Evolutionary conservation across 2,329 filamentous ascomycete species (phyloP).

Genomic region (Epichloe glyceriae): DNA sequence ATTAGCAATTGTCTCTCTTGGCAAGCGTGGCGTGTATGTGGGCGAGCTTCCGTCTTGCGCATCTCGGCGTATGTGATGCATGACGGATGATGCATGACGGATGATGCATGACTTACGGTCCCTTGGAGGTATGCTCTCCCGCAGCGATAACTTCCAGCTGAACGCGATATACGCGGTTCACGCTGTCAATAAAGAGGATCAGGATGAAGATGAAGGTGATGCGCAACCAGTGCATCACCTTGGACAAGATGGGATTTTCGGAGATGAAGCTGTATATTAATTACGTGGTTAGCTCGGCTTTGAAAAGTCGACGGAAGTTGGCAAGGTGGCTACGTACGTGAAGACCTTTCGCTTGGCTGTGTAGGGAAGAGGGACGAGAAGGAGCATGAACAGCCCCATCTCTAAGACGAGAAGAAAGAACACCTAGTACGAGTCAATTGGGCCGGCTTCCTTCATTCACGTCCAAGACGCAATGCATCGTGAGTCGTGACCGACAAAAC

Average conservation of each 20-base stretch:
- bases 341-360: slow-evolving; percentile 75
- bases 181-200: slow-evolving; percentile 94
- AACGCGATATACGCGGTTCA: slow-evolving; percentile 90
- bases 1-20: background rate
- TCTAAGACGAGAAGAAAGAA: slow-evolving; percentile 72
- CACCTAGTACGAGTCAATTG: slow-evolving; percentile 41
- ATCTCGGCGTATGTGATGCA: too few relatives aligned
- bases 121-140: slow-evolving; percentile 38
- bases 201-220: slow-evolving; percentile 99
- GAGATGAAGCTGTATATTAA: slow-evolving; percentile 65
- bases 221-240: slow-evolving; percentile 95
- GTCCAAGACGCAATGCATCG: too few relatives aligned
- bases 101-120: slow-evolving; percentile 28
- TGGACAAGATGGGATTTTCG: slow-evolving; percentile 70
- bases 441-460: background rate
- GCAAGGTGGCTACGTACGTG: slow-evolving; percentile 37
- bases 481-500: slow-evolving; percentile 8
- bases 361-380: slow-evolving; percentile 83
- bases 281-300: background rate
- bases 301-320: background rate
- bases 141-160: slow-evolving; percentile 74
- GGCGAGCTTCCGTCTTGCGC: too few relatives aligned
- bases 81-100: background rate
- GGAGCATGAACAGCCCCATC: slow-evolving; percentile 68
- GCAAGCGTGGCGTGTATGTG: background rate